These are phyloP conservation scores for Rheum nobile DNA, from an alignment of 148 eudicot species.

Conservation along the genomic window DNA sequence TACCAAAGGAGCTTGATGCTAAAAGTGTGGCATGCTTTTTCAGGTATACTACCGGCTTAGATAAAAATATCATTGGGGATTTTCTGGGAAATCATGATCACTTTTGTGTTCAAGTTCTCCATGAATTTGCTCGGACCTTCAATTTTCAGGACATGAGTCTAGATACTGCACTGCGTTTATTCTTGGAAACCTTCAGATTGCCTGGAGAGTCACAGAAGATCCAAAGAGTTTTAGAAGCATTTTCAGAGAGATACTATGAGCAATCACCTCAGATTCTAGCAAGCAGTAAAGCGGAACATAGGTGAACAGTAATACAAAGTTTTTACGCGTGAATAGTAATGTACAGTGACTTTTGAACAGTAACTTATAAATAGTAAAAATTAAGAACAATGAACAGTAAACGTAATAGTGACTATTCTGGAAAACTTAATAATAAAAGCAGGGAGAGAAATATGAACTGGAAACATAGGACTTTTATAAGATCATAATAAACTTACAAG, in stretches of 20 bases:
- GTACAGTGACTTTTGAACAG: no score
- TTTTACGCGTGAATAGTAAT: no score
- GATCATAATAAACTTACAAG: no score
- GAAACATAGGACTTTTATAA: no score
- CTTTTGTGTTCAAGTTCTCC: constrained; percentile 21
- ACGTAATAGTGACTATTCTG: no score
- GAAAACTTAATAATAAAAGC: no score
- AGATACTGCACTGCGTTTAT: constrained; percentile 24
- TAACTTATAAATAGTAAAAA: no score
- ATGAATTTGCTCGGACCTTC: constrained; percentile 22
- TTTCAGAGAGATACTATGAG: constrained; percentile 24
- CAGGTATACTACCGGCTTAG: constrained; percentile 20
- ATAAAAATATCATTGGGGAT: constrained; percentile 22
- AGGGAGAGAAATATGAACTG: no score
- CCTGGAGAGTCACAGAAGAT: constrained; percentile 24
- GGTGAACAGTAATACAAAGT: no score
- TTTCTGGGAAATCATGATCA: constrained; percentile 23
- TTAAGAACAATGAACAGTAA: no score
- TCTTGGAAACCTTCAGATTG: constrained; percentile 22
- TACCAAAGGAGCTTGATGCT: constrained; percentile 22
- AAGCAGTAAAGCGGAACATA: no score
- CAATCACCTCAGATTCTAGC: constrained; percentile 20
- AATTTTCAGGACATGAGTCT: constrained; percentile 21
- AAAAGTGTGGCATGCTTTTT: constrained; percentile 22
- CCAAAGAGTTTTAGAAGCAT: constrained; percentile 24